Percentiles rank a stretch among this genome's conserved stretches.
Conservation (phyloP, 345 rosid genomes). For the Fremontodendron californicum region DNA sequence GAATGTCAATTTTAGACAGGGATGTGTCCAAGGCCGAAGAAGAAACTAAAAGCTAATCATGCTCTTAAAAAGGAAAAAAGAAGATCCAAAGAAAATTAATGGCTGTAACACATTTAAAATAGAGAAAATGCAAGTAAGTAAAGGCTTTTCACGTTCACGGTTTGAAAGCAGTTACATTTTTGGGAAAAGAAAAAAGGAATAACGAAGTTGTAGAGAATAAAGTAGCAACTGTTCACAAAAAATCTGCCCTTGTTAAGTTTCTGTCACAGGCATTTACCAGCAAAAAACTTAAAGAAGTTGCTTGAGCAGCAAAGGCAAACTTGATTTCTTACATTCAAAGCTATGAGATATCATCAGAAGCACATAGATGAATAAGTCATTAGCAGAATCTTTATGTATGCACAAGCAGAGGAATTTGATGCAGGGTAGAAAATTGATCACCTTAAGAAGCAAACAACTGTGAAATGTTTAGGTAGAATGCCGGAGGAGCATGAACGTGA, state of each 20-base stretch:
- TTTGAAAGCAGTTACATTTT: background rate
- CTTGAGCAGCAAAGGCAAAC: background rate
- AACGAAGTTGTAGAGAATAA: background rate
- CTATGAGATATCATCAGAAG: background rate
- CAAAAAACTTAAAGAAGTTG: background rate
- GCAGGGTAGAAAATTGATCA: conserved; percentile 1
- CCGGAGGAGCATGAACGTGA: background rate
- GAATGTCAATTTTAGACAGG: background rate
- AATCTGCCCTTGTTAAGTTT: background rate
- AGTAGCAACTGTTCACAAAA: background rate
- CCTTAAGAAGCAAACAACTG: conserved; percentile 3
- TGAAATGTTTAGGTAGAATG: background rate
- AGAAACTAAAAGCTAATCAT: background rate
- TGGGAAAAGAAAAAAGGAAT: background rate
- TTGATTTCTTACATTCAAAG: too few species aligned
- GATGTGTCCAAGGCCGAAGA: background rate
- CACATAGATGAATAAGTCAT: background rate
- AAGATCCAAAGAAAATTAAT: background rate
- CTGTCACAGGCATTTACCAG: background rate
- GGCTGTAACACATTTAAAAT: background rate
- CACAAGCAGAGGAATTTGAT: background rate
- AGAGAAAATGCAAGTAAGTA: background rate
- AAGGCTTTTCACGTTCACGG: background rate
- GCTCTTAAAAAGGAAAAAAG: background rate
- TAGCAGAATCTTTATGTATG: background rate